A percentile compares a stretch with the other conserved stretches of the same genome.
These are phyloP conservation scores for Artemisia argyi DNA, from an alignment of 129 eudicot genomes.

Conservation along the genomic window DNA sequence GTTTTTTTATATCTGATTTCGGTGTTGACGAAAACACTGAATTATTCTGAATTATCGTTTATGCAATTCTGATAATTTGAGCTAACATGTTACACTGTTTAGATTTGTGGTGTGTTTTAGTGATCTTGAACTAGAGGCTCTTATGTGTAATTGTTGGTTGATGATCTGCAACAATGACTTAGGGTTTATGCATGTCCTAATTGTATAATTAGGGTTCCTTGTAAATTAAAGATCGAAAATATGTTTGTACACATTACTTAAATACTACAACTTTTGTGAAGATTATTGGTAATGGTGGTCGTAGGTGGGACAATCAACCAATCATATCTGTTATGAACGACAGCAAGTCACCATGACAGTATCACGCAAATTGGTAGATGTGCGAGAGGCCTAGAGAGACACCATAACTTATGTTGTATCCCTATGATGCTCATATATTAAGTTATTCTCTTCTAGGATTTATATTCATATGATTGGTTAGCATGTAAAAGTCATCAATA, in stretches of 20 bases:
- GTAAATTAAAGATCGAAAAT: background rate
- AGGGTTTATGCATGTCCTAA: constrained; percentile 6
- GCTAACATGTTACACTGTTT: no score
- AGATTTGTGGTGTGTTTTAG: background rate
- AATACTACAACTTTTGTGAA: constrained; percentile 10
- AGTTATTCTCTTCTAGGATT: no score
- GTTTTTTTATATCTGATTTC: no score
- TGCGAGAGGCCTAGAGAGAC: background rate
- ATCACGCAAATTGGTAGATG: background rate
- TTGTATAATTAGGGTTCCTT: background rate
- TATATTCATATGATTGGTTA: background rate
- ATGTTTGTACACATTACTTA: constrained; percentile 6
- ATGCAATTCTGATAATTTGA: no score
- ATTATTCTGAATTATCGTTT: no score
- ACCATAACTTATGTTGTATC: background rate
- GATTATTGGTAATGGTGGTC: constrained; percentile 7
- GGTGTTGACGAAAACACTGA: no score
- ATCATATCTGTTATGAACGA: background rate
- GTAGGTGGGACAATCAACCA: constrained; percentile 1
- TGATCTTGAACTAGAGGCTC: no score
- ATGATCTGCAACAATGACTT: constrained; percentile 3
- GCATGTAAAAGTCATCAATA: background rate
- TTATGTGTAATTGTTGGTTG: background rate
- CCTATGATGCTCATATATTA: background rate
- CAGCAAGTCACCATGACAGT: background rate